Evolutionary conservation across 106 monocot genomes (phyloP), one percentile per base, ranked within the genome.

Genomic region (Dendrobium nobile): DNA sequence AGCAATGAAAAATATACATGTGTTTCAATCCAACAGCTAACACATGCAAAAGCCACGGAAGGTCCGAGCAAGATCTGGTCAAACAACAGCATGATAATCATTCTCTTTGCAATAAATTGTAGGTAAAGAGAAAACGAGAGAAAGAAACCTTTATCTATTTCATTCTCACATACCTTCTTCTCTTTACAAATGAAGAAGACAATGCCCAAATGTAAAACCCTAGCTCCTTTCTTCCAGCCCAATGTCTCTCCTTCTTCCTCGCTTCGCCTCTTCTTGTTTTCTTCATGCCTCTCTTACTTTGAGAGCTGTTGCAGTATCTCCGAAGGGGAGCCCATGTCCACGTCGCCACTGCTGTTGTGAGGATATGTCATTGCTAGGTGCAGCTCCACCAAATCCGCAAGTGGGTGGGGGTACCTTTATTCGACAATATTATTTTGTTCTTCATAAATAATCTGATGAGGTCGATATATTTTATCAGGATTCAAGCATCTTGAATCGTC

Each of bases 381-480:
- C 78, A 40, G 22, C 90, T 83, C 78, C 47, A 16, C 85, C 82
- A 6, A 85, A 75, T 75, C 86, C 89, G 13, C 86, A 91, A 82
- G 84, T 88, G 94, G 94, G 92, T 77, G 89, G 91, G 6, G 82
- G 82, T 79, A 82, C 86, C 10, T 95, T 95, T 85, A 92, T 95
- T 74, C 86, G 86, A 40, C 92, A 95, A 31, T 95, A 91, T 75
- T 95, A 95, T 61, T 80, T 83, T 31, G 84, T 95, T 77, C 86
- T 95, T 61, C 89, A 85, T 75, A 75, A 77, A 17, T 80, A 82
- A 48, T 91, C 91, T 41, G 90, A 92, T 58, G 61, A 81, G 1
- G 87, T 89, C 40, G 61, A 89, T 51, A 87, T 73, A 67, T 95
- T 95, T 78, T 95, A 95, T 79, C 82, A 86, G 47, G 95, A 95